These are phyloP conservation scores for Agaricus blazei DNA, from an alignment of 768 basidiomycete genomes.

Conservation along the genomic window DNA sequence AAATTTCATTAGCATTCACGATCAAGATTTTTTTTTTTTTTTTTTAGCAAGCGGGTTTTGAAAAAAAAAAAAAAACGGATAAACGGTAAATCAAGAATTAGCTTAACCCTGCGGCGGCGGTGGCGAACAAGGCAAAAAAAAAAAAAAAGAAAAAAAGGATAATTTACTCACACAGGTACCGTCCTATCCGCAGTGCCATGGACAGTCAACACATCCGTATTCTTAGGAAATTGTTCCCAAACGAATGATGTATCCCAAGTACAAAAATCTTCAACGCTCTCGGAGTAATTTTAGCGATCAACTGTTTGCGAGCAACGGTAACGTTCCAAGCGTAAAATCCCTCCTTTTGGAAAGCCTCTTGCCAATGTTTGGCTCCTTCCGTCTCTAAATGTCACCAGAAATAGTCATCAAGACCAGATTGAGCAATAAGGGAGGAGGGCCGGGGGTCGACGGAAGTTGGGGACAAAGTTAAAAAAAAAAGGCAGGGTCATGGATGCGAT, in stretches of 20 bases:
- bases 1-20: neutral
- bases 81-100: too few relatives aligned
- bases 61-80: too few relatives aligned
- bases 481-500: neutral
- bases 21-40: too few relatives aligned
- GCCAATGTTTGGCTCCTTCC: conserved; percentile 32
- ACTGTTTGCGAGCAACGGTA: conserved; percentile 58
- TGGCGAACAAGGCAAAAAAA: neutral
- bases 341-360: conserved; percentile 44
- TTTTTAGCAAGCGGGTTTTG: too few relatives aligned
- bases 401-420: conserved; percentile 2
- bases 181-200: conserved; percentile 69
- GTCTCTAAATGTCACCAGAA: conserved; percentile 9
- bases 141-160: neutral
- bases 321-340: conserved; percentile 62
- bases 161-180: conserved; percentile 59
- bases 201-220: conserved; percentile 64
- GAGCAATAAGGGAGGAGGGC: neutral
- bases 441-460: neutral
- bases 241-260: conserved; percentile 64
- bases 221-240: conserved; percentile 60
- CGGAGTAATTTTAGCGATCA: conserved; percentile 47
- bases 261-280: conserved; percentile 58
- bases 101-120: neutral
- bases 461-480: neutral